Evolutionary conservation across 1,139 yeast genomes (phyloP).

Genomic region (Kodamaea plutei): DNA sequence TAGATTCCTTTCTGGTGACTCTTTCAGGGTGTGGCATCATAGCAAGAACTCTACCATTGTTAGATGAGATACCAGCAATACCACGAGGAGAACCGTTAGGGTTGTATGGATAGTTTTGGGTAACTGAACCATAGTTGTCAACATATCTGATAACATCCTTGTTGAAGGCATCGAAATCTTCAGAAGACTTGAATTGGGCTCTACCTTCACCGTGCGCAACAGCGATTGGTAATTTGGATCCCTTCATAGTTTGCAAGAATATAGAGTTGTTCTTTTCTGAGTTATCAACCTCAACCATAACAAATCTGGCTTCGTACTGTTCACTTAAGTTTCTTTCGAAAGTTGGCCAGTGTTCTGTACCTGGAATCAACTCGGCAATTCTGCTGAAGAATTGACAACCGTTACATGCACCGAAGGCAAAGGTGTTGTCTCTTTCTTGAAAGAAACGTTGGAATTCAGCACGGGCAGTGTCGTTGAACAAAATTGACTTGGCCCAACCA

Average conservation of each 20-base stretch:
- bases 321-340: conserved; percentile 90
- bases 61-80: conserved; percentile 86
- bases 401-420: conserved; percentile 98
- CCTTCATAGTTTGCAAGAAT: conserved; percentile 86
- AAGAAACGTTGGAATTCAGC: conserved; percentile 75
- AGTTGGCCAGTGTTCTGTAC: conserved; percentile 94
- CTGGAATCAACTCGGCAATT: conserved; percentile 86
- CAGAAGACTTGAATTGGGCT: conserved; percentile 58
- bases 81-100: conserved; percentile 96
- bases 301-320: conserved; percentile 95
- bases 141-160: conserved; percentile 65
- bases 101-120: conserved; percentile 85
- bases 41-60: conserved; percentile 92
- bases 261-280: conserved; percentile 52
- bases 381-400: conserved; percentile 97
- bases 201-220: conserved; percentile 99
- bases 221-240: conserved; percentile 89
- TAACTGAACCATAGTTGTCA: conserved; percentile 83
- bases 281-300: conserved; percentile 74
- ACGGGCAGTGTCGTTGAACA: conserved; percentile 77
- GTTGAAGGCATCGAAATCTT: conserved; percentile 44
- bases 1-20: conserved; percentile 79
- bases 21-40: conserved; percentile 99
- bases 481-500: conserved; percentile 98
- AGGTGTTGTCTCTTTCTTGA: conserved; percentile 83